Evolutionary conservation across 2,329 filamentous ascomycete genomes (phyloP).

Genomic region (Fusarium redolens): DNA sequence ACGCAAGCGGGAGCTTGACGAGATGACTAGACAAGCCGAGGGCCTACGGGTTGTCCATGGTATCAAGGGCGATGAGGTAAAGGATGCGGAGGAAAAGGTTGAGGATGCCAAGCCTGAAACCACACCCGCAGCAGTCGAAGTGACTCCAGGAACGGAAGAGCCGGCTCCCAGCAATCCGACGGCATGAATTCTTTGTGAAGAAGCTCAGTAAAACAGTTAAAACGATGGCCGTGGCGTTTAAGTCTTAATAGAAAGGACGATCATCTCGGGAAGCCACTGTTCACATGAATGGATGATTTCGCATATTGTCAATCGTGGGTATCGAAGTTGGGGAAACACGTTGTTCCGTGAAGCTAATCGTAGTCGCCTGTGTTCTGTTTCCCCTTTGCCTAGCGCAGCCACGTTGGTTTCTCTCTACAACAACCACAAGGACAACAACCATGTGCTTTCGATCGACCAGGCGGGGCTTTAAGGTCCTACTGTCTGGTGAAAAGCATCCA

Average conservation of each 20-base stretch:
- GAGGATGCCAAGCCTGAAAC: constrained; percentile 22
- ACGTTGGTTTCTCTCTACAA: constrained; percentile 18
- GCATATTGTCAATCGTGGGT: background rate
- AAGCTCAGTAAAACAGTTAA: constrained; percentile 32
- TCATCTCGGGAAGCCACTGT: constrained; percentile 6
- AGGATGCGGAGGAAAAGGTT: constrained; percentile 31
- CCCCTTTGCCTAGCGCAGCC: constrained; percentile 16
- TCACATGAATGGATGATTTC: constrained; percentile 4
- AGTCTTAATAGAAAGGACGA: constrained; percentile 21
- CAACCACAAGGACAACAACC: constrained; percentile 11
- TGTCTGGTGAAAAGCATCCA: constrained; percentile 20
- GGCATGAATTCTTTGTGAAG: constrained; percentile 12
- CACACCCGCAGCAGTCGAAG: constrained; percentile 22
- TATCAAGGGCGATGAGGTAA: constrained; percentile 51
- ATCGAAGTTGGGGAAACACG: constrained; percentile 4
- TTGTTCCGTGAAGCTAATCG: constrained; percentile 20
- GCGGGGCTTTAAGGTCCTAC: constrained; percentile 10
- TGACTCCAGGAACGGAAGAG: constrained; percentile 17
- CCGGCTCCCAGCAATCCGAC: constrained; percentile 21
- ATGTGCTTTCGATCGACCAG: constrained; percentile 17
- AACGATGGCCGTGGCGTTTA: constrained; percentile 30
- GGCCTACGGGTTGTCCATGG: constrained; percentile 60
- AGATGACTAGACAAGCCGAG: constrained; percentile 56
- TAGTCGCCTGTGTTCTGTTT: background rate
- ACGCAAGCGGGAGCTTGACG: constrained; percentile 58